These are phyloP conservation scores for Brassica hybrid DNA, from an alignment of 441 rosid species.

Conservation along the genomic window DNA sequence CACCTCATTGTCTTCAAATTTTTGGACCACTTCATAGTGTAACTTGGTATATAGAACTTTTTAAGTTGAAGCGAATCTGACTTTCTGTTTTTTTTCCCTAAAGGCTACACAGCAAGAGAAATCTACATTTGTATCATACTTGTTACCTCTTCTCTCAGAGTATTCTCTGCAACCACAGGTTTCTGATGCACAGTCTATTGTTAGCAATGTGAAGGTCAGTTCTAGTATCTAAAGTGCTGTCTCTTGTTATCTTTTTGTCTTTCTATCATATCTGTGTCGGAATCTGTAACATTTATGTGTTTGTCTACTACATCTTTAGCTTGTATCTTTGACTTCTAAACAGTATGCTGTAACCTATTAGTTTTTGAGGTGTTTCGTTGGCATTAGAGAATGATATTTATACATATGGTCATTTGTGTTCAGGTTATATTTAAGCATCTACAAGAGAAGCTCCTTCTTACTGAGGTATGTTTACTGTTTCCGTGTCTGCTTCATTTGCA, in stretches of 20 bases:
- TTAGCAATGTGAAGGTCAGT: slow-evolving; percentile 88
- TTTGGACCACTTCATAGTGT: slow-evolving; percentile 6
- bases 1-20: slow-evolving; percentile 15
- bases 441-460: slow-evolving; percentile 76
- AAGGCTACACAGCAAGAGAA: slow-evolving; percentile 95
- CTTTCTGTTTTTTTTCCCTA: slow-evolving; percentile 27
- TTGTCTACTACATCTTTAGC: not conserved
- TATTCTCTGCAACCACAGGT: slow-evolving; percentile 86
- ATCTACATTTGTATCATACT: slow-evolving; percentile 77
- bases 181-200: slow-evolving; percentile 87
- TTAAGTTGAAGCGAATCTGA: slow-evolving; percentile 6
- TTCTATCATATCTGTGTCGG: slow-evolving; percentile 2
- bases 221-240: slow-evolving; percentile 14
- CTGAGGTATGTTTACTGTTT: slow-evolving; percentile 62
- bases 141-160: slow-evolving; percentile 86
- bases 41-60: slow-evolving; percentile 8
- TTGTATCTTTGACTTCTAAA: slow-evolving; percentile 9
- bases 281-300: slow-evolving; percentile 7
- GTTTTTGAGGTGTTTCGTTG: slow-evolving; percentile 18
- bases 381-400: slow-evolving; percentile 16
- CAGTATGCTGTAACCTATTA: slow-evolving; percentile 18
- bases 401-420: slow-evolving; percentile 19
- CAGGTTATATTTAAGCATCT: slow-evolving; percentile 91
- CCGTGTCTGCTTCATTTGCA: slow-evolving; percentile 31
- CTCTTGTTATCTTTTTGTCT: slow-evolving; percentile 18